Base-by-base conservation (phyloP, 805 yeast genomes). In the Starmerella gropengiesseri region DNA sequence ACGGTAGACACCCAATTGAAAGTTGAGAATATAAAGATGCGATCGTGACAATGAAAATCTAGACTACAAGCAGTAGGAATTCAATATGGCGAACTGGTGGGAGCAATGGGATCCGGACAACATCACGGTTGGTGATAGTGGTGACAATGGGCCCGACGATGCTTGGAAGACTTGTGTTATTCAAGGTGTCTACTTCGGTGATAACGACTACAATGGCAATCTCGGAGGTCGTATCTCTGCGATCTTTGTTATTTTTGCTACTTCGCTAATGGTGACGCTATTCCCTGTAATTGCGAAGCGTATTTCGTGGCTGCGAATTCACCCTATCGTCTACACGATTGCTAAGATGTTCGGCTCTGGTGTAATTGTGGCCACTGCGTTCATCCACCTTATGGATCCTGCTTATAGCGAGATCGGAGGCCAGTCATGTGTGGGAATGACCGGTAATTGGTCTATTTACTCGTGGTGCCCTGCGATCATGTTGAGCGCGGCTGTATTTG, bases 351-450 rank as follows among this genome's bases (percentile, higher is more conserved):
- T 78, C 52, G 89, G 89, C 52, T 70, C 84, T 3, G 89, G 89
- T 40, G 87, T 80, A 36, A 80, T 80, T 52, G 66, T 80, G 3
- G 81, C 87, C 12, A 80, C 89, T 7, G 83, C 85, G 0, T 81
- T 78, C 53, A 71, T 80, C 44, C 89, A 80, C 60, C 59, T 78
- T 43, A 63, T 78, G 50, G 65, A 61, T 37, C 65, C 65, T 3
- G 64, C 65, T 2, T 62, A 62, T 41, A 43, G 48, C 4, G 57
- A 48, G 31, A 61, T 61, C 31, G 65, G 65, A 1, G 51, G 49
- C n/a, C 37, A 40, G 20, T 41, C 64, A 5, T 67, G 72, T 54
- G 69, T 67, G 8, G 71, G 68, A 7, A 47, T 47, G 53, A 62
- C 68, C 8, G 71, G 70, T 5, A 44, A 62, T 46, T 70, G 74